Evolutionary conservation across 2,329 filamentous ascomycete genomes (phyloP).

Genomic region (Zelopaecilomyces penicillatus): DNA sequence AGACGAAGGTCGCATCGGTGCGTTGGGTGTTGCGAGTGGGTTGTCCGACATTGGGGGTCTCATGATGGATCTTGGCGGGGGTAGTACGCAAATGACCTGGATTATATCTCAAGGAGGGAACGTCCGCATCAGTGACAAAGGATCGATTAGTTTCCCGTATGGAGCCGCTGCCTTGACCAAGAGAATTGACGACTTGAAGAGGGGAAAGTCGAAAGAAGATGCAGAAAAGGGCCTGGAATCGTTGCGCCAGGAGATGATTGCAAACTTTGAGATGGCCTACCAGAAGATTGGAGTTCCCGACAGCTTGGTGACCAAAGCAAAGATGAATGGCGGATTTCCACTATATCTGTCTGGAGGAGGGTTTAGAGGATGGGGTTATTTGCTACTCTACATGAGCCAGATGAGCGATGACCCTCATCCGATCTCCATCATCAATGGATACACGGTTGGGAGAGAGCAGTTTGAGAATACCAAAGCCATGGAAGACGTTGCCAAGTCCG

Average conservation of each 20-base stretch:
- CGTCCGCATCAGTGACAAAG: slow-evolving; percentile 41
- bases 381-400: slow-evolving; percentile 51
- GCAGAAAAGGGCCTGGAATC: slow-evolving; percentile 35
- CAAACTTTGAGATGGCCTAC: slow-evolving; percentile 44
- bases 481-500: slow-evolving; percentile 24
- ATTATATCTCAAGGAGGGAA: slow-evolving; percentile 43
- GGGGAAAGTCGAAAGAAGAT: slow-evolving; percentile 27
- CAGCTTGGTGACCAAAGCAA: slow-evolving; percentile 36
- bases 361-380: slow-evolving; percentile 63
- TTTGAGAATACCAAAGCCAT: slow-evolving; percentile 41
- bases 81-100: slow-evolving; percentile 63
- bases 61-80: slow-evolving; percentile 65
- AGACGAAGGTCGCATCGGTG: slow-evolving; percentile 57
- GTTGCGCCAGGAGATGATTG: slow-evolving; percentile 41
- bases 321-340: slow-evolving; percentile 39
- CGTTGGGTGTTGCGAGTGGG: slow-evolving; percentile 58
- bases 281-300: slow-evolving; percentile 43
- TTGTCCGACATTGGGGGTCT: slow-evolving; percentile 53
- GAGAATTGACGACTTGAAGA: slow-evolving; percentile 37
- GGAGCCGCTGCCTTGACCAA: slow-evolving; percentile 59
- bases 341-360: slow-evolving; percentile 64
- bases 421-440: slow-evolving; percentile 65
- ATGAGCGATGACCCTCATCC: slow-evolving; percentile 54
- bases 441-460: slow-evolving; percentile 38
- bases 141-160: slow-evolving; percentile 59